Base-by-base conservation (phyloP, 148 eudicot genomes). In the Bassia scoparia region DNA sequence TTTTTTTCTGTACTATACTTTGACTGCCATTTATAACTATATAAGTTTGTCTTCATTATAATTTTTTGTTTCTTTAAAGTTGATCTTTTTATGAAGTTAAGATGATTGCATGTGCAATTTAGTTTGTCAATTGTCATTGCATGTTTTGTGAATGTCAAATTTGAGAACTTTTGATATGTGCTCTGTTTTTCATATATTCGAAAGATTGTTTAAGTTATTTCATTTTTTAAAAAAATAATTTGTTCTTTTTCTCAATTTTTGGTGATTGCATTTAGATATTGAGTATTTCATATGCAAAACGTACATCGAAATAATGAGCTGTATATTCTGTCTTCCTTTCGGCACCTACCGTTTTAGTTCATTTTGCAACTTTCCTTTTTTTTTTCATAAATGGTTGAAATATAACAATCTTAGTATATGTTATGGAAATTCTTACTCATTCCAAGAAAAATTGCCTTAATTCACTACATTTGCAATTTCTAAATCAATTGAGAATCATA, bases 271-370 rank as follows among this genome's bases (percentile, higher is more conserved):
- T 4, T 23, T 65, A 1, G 2, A 65, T 37, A 1, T 65, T 38
- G 17, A 37, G 20, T 21, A 49, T 61, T 59, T 48, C 68, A 73
- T 62, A 20, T 48, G 68, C 76, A 46, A 61, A n/a, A 61, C 17
- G 48, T 61, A 21, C 37, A 29, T 44, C 44, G 59, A 54, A 4
- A 8, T 24, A 17, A 41, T 13, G 46, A 24, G 37, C 5, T 20
- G 17, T 21, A 7, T 52, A 52, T 52, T 68, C 6, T 14, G 46
- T 12, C 13, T 68, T 3, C 14, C 17, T 27, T 26, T 26, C 27
- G 35, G 70, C 20, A 63, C 66, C 66, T 61, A 34, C 41, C 66
- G 7, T 21, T 33, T 33, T 10, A 9, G n/a, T 56, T 60, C 64
- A 17, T 30, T 60, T 30, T 60, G 38, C 16, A 6, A 31, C 37